These are phyloP conservation scores for Tricholomella constricta DNA, from an alignment of 768 basidiomycete genomes.

Conservation along the genomic window DNA sequence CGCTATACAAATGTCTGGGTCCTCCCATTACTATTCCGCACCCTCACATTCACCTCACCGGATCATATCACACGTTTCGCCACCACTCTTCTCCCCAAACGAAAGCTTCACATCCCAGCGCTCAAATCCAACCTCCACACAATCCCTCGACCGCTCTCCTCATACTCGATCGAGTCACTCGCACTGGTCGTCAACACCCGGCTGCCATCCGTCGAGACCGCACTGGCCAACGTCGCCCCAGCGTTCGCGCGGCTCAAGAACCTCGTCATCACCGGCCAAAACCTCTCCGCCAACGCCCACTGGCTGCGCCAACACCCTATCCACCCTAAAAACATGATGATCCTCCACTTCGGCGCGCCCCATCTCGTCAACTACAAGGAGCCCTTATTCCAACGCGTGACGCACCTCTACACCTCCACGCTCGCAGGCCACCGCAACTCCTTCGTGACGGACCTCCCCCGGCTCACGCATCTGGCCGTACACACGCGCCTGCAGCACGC, in stretches of 20 bases:
- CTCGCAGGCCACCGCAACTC: constrained; percentile 32
- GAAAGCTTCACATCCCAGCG: constrained; percentile 26
- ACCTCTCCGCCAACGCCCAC: constrained; percentile 34
- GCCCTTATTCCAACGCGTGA: constrained; percentile 33
- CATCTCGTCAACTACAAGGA: constrained; percentile 36
- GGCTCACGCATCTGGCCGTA: constrained; percentile 36
- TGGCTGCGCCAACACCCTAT: constrained; percentile 36
- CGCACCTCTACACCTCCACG: constrained; percentile 36
- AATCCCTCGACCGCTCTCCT: constrained; percentile 31
- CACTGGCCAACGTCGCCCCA: constrained; percentile 33
- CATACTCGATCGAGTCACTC: constrained; percentile 33
- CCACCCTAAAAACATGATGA: constrained; percentile 29
- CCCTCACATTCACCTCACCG: constrained; percentile 27
- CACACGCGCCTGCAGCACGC: constrained; percentile 27
- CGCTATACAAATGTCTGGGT: constrained; percentile 36
- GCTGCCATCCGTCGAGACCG: constrained; percentile 35
- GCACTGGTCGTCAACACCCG: constrained; percentile 32
- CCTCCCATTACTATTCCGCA: constrained; percentile 34
- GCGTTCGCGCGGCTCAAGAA: constrained; percentile 31
- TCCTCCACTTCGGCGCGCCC: constrained; percentile 36
- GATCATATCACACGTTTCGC: constrained; percentile 32
- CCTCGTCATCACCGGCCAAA: constrained; percentile 35
- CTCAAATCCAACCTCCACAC: constrained; percentile 28
- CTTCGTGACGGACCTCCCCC: constrained; percentile 31
- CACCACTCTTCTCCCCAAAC: constrained; percentile 31